A percentile compares a stretch with the other conserved stretches of the same genome.
Evolutionary conservation across 352 stramenopile species (phyloP).

Genomic region (Globisporangium recalcitrans): DNA sequence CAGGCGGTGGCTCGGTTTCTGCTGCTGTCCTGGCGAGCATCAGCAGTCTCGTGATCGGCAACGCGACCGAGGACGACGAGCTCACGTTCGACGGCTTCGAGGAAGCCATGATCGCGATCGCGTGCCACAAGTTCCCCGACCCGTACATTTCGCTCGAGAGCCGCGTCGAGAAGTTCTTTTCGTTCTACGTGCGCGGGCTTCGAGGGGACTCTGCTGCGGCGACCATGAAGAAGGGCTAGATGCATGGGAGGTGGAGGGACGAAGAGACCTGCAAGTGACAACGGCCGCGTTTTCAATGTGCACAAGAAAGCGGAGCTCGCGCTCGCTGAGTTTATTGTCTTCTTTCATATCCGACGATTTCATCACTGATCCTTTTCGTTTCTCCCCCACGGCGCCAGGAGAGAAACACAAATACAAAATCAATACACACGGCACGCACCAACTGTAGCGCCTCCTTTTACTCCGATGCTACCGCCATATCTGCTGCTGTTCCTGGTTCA

Average conservation of each 20-base stretch:
- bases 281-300: not conserved
- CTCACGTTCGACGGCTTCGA: conserved; percentile 62
- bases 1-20: not conserved
- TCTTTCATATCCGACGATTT: not conserved
- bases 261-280: not conserved
- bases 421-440: not conserved
- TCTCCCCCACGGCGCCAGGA: too few relatives aligned
- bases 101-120: conserved; percentile 59
- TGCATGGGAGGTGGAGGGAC: not conserved
- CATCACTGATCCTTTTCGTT: not conserved
- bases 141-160: conserved; percentile 76
- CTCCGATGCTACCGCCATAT: not conserved
- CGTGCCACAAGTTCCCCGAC: conserved; percentile 75
- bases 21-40: not conserved
- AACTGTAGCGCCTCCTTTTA: not conserved
- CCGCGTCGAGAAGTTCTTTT: conserved; percentile 70
- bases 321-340: conserved; percentile 5
- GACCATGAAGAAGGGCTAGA: not conserved
- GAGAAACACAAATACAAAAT: conserved; percentile 2
- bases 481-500: not conserved
- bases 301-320: not conserved
- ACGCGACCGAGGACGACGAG: conserved; percentile 26
- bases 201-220: not conserved
- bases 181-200: conserved; percentile 43
- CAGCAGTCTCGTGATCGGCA: not conserved